These are phyloP conservation scores for Cyberlindnera subsufficiens DNA, from an alignment of 805 yeast genomes.

Conservation along the genomic window DNA sequence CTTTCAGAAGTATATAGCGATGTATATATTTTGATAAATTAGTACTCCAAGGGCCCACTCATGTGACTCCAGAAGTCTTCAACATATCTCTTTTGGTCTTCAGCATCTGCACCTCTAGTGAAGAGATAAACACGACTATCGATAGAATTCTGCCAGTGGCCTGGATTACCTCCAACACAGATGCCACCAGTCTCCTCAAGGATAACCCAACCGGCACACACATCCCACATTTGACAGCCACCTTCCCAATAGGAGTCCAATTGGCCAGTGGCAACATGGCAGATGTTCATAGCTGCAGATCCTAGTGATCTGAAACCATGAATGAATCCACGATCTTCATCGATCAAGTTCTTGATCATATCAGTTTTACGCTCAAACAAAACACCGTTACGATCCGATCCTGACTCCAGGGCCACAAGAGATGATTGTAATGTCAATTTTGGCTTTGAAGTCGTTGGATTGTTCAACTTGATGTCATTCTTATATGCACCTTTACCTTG, in stretches of 20 bases:
- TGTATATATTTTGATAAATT: background rate
- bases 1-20: conserved; percentile 31
- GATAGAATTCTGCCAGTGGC: conserved; percentile 41
- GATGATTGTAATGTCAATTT: conserved; percentile 44
- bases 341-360: conserved; percentile 39
- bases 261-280: conserved; percentile 52
- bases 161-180: conserved; percentile 49
- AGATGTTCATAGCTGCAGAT: conserved; percentile 58
- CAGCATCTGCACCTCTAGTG: conserved; percentile 42
- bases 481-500: conserved; percentile 50
- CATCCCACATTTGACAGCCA: conserved; percentile 68
- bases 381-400: conserved; percentile 48
- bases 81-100: conserved; percentile 39
- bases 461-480: conserved; percentile 34
- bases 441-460: conserved; percentile 23
- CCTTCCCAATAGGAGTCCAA: conserved; percentile 66
- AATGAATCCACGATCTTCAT: conserved; percentile 47
- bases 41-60: conserved; percentile 39
- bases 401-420: conserved; percentile 55
- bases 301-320: conserved; percentile 61
- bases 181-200: conserved; percentile 54
- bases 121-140: conserved; percentile 51
- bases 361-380: conserved; percentile 44
- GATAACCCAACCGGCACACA: conserved; percentile 63
- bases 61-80: conserved; percentile 46